Evolutionary conservation across 164 flowering plant species (phyloP).

Genomic region (Magnolia sinica): DNA sequence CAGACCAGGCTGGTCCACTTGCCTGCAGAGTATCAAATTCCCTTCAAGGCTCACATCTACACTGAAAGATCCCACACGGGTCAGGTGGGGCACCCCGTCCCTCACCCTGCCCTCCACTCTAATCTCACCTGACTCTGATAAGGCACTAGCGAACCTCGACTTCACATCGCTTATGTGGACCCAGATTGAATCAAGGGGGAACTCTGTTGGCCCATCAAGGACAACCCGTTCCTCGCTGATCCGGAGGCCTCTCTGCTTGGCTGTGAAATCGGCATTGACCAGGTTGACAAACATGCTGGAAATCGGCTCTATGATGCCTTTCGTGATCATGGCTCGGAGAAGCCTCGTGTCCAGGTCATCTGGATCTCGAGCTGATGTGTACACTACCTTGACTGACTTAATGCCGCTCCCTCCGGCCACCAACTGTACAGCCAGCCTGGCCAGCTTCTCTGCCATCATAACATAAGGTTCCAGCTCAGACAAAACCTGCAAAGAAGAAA

Average conservation of each 20-base stretch:
- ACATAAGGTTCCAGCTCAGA: constrained; percentile 72
- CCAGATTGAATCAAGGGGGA: constrained; percentile 65
- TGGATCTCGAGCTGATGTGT: constrained; percentile 58
- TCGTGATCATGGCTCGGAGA: constrained; percentile 78
- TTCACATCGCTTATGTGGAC: constrained; percentile 60
- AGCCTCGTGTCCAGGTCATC: constrained; percentile 78
- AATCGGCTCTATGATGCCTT: constrained; percentile 79
- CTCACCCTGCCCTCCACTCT: constrained; percentile 60
- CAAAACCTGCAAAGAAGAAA: constrained; percentile 38
- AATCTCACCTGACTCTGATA: constrained; percentile 45
- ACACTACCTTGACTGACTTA: constrained; percentile 61
- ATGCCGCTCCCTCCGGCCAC: constrained; percentile 72
- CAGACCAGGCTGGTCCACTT: constrained; percentile 79
- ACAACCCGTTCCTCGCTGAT: constrained; percentile 60
- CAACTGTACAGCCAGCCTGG: constrained; percentile 65
- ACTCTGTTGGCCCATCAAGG: constrained; percentile 47
- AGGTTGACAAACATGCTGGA: constrained; percentile 57
- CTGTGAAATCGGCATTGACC: constrained; percentile 81
- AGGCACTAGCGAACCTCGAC: constrained; percentile 62
- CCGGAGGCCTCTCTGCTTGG: constrained; percentile 68
- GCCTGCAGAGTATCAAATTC: constrained; percentile 64
- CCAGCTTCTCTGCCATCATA: constrained; percentile 69
- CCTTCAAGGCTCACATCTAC: constrained; percentile 82
- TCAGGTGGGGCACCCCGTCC: constrained; percentile 56
- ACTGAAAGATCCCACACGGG: constrained; percentile 55